Evolutionary conservation across 176 grass and related monocot species (phyloP).

Genomic region (Eleusine coracana): DNA sequence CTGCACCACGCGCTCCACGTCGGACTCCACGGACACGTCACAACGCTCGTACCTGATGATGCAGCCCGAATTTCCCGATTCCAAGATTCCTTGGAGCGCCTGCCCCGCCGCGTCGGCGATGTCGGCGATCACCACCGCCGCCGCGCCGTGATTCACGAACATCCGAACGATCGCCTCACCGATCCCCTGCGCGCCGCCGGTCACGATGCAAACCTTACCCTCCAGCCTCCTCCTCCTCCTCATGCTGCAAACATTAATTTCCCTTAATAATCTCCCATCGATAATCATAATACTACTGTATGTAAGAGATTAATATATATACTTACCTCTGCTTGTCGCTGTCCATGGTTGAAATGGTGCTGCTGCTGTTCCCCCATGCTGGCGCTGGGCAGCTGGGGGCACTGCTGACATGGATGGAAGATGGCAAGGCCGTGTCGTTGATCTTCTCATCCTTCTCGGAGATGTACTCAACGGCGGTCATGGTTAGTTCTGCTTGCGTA

Average conservation of each 20-base stretch:
- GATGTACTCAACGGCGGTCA: too few species aligned
- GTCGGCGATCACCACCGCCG: slow-evolving; percentile 68
- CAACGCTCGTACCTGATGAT: slow-evolving; percentile 48
- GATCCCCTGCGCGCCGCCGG: slow-evolving; percentile 69
- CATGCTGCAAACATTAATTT: too few species aligned
- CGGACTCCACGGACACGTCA: slow-evolving; percentile 61
- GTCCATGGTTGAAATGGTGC: too few species aligned
- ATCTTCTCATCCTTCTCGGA: too few species aligned
- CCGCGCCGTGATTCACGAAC: slow-evolving; percentile 64
- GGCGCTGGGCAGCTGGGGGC: too few species aligned
- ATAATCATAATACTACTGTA: not conserved
- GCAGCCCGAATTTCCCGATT: slow-evolving; percentile 6
- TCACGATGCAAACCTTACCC: slow-evolving; percentile 76
- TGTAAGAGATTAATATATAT: too few species aligned
- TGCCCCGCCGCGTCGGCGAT: slow-evolving; percentile 50
- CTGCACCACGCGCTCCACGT: slow-evolving; percentile 54
- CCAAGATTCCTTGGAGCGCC: slow-evolving; percentile 28
- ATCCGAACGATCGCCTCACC: slow-evolving; percentile 64
- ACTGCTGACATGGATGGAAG: too few species aligned
- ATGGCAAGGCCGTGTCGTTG: too few species aligned
- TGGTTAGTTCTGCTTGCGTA: too few species aligned
- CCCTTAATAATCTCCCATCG: not conserved
- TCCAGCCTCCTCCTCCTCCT: slow-evolving; percentile 40
- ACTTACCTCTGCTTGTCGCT: not conserved
- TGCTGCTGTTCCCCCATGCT: too few species aligned